Evolutionary conservation across 2,329 filamentous ascomycete species (phyloP).

Genomic region (Claviceps purpurea): DNA sequence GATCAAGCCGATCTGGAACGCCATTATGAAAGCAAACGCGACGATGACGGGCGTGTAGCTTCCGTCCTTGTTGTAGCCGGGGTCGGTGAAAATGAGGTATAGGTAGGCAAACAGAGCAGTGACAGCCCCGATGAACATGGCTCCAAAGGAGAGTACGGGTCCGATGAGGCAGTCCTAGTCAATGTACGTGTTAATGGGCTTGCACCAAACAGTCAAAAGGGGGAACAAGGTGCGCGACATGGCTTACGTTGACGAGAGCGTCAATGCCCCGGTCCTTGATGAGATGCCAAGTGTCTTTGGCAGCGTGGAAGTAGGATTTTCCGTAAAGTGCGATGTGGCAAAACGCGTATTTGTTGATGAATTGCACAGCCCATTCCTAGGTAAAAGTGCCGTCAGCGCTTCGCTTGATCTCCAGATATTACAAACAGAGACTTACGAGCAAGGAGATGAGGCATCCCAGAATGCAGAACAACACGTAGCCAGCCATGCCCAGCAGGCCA

Average conservation of each 20-base stretch:
- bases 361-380: constrained; percentile 67
- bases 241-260: constrained; percentile 58
- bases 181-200: constrained; percentile 7
- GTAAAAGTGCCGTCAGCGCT: not conserved
- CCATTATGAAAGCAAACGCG: constrained; percentile 79
- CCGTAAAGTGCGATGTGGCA: constrained; percentile 89
- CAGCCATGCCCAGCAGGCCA: constrained; percentile 56
- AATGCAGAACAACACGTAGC: constrained; percentile 54
- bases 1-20: constrained; percentile 76
- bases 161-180: constrained; percentile 61
- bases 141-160: constrained; percentile 62
- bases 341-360: constrained; percentile 87
- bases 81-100: constrained; percentile 74
- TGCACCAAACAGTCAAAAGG: not conserved
- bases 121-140: constrained; percentile 70
- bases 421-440: constrained; percentile 25
- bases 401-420: not conserved
- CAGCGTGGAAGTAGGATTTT: constrained; percentile 71
- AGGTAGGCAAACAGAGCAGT: constrained; percentile 73
- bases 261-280: constrained; percentile 88
- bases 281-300: constrained; percentile 83
- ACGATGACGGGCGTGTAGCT: constrained; percentile 65
- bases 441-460: constrained; percentile 64
- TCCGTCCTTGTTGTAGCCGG: constrained; percentile 56
- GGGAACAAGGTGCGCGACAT: fast-evolving